A percentile compares a stretch with the other conserved stretches of the same genome.
These are phyloP conservation scores for Leccinellum luteum DNA, from an alignment of 768 basidiomycete genomes.

Conservation along the genomic window DNA sequence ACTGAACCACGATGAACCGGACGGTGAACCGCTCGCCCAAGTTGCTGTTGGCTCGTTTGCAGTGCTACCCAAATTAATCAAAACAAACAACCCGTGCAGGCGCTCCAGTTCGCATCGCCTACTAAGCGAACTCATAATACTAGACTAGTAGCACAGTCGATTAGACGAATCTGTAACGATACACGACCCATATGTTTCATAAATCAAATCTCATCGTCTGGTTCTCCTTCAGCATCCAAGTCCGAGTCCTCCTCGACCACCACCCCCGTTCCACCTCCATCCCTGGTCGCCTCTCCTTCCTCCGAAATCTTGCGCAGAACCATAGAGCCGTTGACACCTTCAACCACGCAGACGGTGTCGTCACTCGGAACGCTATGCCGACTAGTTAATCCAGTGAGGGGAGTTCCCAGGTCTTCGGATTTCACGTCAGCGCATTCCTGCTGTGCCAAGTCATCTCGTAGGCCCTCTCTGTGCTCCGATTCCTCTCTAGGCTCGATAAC, in stretches of 20 bases:
- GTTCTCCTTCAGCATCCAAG: conserved; percentile 42
- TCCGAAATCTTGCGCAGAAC: conserved; percentile 26
- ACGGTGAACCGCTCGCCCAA: conserved; percentile 33
- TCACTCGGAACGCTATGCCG: conserved; percentile 59
- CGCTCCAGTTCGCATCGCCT: conserved; percentile 23
- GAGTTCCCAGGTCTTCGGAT: conserved; percentile 55
- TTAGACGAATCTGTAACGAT: conserved; percentile 24
- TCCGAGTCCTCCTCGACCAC: conserved; percentile 32
- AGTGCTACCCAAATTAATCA: conserved; percentile 9
- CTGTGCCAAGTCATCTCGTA: not conserved
- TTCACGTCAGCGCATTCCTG: conserved; percentile 36
- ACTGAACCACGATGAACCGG: conserved; percentile 37
- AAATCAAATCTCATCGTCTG: conserved; percentile 48
- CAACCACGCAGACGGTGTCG: conserved; percentile 46
- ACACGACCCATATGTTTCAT: conserved; percentile 24
- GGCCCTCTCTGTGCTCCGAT: not conserved
- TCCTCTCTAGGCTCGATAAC: not conserved
- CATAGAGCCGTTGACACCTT: conserved; percentile 28
- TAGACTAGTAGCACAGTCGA: conserved; percentile 16
- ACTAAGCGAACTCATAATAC: conserved; percentile 4
- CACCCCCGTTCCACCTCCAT: conserved; percentile 6
- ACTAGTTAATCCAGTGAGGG: conserved; percentile 46
- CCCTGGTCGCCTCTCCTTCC: conserved; percentile 14
- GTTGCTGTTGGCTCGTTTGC: conserved; percentile 33
- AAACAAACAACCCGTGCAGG: conserved; percentile 22